Percentiles rank a stretch among this genome's conserved stretches.
Evolutionary conservation across 1,139 yeast genomes (phyloP).

Genomic region (Waltiozyma sp.): DNA sequence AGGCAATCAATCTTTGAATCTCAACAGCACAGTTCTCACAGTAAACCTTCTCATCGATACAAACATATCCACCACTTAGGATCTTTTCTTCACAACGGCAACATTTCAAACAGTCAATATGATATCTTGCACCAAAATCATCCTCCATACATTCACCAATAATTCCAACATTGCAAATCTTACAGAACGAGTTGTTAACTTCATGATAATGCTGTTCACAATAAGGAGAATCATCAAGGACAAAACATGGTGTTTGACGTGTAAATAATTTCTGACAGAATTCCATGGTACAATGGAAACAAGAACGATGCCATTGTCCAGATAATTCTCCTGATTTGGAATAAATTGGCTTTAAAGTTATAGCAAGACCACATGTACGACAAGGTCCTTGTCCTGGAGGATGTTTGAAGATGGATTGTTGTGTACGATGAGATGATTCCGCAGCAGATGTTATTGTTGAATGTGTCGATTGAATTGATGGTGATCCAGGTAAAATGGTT

Average conservation of each 20-base stretch:
- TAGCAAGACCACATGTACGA: slow-evolving; percentile 43
- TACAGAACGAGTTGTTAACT: slow-evolving; percentile 66
- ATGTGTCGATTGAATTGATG: background rate
- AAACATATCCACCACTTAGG: slow-evolving; percentile 38
- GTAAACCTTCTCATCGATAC: slow-evolving; percentile 37
- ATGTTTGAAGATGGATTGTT: slow-evolving; percentile 12
- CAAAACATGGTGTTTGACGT: slow-evolving; percentile 66
- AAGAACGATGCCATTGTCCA: slow-evolving; percentile 90
- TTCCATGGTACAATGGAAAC: slow-evolving; percentile 72
- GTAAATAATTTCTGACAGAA: slow-evolving; percentile 31
- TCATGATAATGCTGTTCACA: slow-evolving; percentile 77
- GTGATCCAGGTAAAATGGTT: background rate
- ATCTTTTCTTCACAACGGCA: slow-evolving; percentile 37
- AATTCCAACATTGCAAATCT: slow-evolving; percentile 59
- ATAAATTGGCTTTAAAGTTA: slow-evolving; percentile 49
- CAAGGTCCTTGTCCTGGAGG: slow-evolving; percentile 70
- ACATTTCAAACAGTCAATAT: slow-evolving; percentile 51
- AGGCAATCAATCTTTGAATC: too few relatives aligned
- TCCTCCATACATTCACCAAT: slow-evolving; percentile 89
- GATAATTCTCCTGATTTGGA: slow-evolving; percentile 67
- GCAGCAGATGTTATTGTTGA: background rate
- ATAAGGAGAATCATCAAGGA: slow-evolving; percentile 65
- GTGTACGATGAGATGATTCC: background rate
- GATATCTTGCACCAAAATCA: slow-evolving; percentile 57
- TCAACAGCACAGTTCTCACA: slow-evolving; percentile 31